These are phyloP conservation scores for Nematodospora anomalae DNA, from an alignment of 1,139 yeast genomes.

Conservation along the genomic window DNA sequence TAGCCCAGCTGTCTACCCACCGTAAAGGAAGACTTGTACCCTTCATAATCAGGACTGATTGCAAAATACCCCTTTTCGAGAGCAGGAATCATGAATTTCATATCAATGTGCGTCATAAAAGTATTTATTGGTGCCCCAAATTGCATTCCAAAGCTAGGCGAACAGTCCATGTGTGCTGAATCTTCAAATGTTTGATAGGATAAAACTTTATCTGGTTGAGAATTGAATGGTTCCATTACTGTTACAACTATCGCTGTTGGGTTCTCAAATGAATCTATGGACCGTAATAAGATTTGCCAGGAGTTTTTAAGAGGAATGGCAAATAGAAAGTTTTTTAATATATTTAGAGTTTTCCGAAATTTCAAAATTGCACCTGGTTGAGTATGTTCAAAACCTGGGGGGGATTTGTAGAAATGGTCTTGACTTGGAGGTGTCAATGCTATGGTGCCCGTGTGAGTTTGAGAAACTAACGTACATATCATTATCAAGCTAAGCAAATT, in stretches of 20 bases:
- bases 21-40: slow-evolving; percentile 21
- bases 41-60: slow-evolving; percentile 28
- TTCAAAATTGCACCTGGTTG: slow-evolving; percentile 28
- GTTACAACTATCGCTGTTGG: slow-evolving; percentile 34
- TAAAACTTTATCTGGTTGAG: slow-evolving; percentile 23
- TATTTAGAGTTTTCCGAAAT: slow-evolving; percentile 23
- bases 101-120: slow-evolving; percentile 20
- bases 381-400: slow-evolving; percentile 24
- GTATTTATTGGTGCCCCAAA: slow-evolving; percentile 15
- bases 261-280: slow-evolving; percentile 30
- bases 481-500: not conserved
- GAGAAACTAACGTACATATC: not conserved
- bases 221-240: slow-evolving; percentile 30
- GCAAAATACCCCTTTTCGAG: slow-evolving; percentile 29
- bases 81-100: slow-evolving; percentile 20
- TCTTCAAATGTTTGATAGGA: slow-evolving; percentile 21
- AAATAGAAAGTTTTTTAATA: slow-evolving; percentile 17
- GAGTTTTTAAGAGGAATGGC: slow-evolving; percentile 19
- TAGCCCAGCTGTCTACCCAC: slow-evolving; percentile 26
- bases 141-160: slow-evolving; percentile 18
- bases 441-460: not conserved
- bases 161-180: slow-evolving; percentile 15
- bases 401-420: slow-evolving; percentile 31
- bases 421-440: slow-evolving; percentile 10
- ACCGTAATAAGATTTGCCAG: slow-evolving; percentile 35